Conservation (phyloP, 805 yeast species). For the Lachancea waltii region DNA sequence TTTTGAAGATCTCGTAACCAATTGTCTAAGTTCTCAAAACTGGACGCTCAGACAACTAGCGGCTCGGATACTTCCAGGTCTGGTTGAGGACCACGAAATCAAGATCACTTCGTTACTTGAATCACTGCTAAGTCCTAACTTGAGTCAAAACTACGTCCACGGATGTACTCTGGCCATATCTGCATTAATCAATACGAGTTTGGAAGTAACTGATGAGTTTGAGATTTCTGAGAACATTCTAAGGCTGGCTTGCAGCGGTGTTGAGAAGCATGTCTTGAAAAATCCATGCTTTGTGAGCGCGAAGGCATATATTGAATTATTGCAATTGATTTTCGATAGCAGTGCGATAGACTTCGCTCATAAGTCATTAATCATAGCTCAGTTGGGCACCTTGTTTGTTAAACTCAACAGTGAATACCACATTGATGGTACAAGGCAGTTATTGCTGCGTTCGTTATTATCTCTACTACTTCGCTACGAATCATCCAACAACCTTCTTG, state of each 20-base stretch:
- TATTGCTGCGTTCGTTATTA: constrained; percentile 35
- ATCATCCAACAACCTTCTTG: constrained; percentile 18
- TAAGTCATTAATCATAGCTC: constrained; percentile 8
- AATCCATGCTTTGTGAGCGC: constrained; percentile 31
- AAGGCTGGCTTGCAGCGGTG: constrained; percentile 9
- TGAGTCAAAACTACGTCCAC: constrained; percentile 45
- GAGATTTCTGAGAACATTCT: not conserved
- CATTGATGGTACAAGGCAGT: constrained; percentile 46
- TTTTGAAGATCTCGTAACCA: constrained; percentile 44
- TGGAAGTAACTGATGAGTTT: constrained; percentile 1
- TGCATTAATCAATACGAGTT: constrained; percentile 8
- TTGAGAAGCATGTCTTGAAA: constrained; percentile 17
- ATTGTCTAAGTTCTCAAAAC: constrained; percentile 44
- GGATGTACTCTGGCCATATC: constrained; percentile 51
- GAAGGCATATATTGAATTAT: constrained; percentile 31
- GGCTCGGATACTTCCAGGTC: constrained; percentile 63
- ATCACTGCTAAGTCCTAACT: no score
- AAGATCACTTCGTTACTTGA: no score
- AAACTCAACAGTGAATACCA: constrained; percentile 21
- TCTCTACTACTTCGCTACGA: constrained; percentile 27
- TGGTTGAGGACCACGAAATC: no score
- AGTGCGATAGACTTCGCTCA: not conserved
- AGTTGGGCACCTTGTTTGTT: constrained; percentile 35
- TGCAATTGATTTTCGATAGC: constrained; percentile 14
- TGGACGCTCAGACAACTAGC: constrained; percentile 92